Evolutionary conservation across 495 filamentous ascomycete genomes (phyloP), one percentile per base, ranked within the genome.

Genomic region (Choiromyces venosus): DNA sequence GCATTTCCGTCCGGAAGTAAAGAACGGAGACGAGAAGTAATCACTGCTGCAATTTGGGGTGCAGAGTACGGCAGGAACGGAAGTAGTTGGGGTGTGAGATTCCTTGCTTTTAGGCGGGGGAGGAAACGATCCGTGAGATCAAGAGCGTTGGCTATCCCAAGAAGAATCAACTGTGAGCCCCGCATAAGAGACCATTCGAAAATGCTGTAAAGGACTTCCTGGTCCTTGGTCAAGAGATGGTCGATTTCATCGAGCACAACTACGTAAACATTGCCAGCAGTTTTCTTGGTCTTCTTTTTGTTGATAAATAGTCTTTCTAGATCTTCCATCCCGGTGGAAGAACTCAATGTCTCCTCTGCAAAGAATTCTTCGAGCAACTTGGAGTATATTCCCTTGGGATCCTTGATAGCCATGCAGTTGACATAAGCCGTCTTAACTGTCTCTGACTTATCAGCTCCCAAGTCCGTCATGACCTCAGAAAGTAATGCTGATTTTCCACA

Each of bases 401-500:
- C 89, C 76, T 95, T 94, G 82, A 97, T 90, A 82, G 93, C 95
- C 88, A 97, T 96, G 82, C 95, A 99, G 78, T 99, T 99, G 84
- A 99, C 84, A 80, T 94, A 93, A 3, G 89, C 88, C 61, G 88
- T 88, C 78, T 88, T 89, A 67, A 93, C 83, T 16, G 82, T 81
- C 6, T 82, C 79, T 2, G 77, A 83, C 52, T 82, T 81, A 46
- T 87, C 84, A 25, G 85, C 82, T 4, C 73, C 83, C 35, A 90
- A 75, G 40, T 89, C 85, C 56, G 86, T 83, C 68, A 90, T 91
- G 38, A 97, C 87, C 77, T 96, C 91, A 70, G 89, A 87, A 68
- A 97, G 88, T 83, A 97, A 88, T 5, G 95, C 96, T 82, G 93
- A 97, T 83, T 99, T 99, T 9, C 95, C 95, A 6, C 96, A 98